Base-by-base conservation (phyloP, 768 basidiomycete species). In the Tulasnella sp. region DNA sequence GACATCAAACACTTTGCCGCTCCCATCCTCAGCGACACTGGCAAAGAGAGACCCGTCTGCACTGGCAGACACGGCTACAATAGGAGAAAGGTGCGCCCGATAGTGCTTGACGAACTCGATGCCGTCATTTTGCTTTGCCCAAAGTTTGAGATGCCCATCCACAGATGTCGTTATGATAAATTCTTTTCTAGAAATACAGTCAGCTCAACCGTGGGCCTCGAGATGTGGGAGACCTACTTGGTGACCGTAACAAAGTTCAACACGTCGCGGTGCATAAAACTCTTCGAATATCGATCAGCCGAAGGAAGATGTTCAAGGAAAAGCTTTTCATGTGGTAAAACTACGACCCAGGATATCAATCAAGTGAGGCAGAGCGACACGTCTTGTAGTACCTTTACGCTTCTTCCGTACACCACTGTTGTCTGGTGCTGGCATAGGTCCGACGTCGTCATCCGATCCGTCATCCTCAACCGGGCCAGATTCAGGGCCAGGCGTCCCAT, bases 41-140 rank as follows among this genome's bases (percentile, higher is more conserved):
- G 94, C 94, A 68, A 90, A 91, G 36, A 92, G 71, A 66, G 87
- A 84, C 0, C 96, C 96, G 66, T 99, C 93, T 41, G 83, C 83
- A 64, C 90, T 93, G 23, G 84, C 86, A 21, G 85, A 86, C 3
- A 97, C 83, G 6, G 78, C 81, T 3, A 81, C 73, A 23, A 98
- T 77, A 7, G 88, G 80, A 23, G 78, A 76, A 19, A 93, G 74
- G 64, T 96, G 93, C 1, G 96, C 91, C 43, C 96, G 83, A 68
- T 94, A 99, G 62, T 93, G 89, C 71, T 99, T 99, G 59, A 98
- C 94, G 64, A 97, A 98, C 71, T 98, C 96, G 65, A 99, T 91
- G 3, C 93, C 94, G 5, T 74, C 68, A 19, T 92, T 86, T 71
- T 96, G 92, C 70, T 99, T 99, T 75, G 96, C 98, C 96, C 96